Conservation (phyloP, 2,329 filamentous ascomycete species). For the Epichloe elymi region DNA sequence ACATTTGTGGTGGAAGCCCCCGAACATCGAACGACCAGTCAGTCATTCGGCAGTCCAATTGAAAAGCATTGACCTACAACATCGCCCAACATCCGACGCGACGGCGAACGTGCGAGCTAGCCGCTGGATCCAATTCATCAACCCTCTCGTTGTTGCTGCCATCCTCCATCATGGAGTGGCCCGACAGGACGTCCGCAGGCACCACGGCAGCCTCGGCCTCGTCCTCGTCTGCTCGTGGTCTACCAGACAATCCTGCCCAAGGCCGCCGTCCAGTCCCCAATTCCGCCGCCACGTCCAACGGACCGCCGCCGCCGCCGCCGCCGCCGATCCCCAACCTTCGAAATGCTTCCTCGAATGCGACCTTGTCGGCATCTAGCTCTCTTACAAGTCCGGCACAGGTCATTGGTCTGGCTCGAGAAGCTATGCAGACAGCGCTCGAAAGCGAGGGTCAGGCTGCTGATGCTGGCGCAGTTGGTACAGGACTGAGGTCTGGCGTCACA, state of each 20-base stretch:
- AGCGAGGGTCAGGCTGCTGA: constrained; percentile 53
- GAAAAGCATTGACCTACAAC: background rate
- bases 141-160: constrained; percentile 9
- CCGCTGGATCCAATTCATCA: background rate
- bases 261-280: constrained; percentile 26
- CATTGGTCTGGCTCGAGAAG: constrained; percentile 50
- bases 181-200: constrained; percentile 18
- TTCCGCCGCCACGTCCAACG: constrained; percentile 26
- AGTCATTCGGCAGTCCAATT: background rate
- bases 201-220: constrained; percentile 13
- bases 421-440: constrained; percentile 52
- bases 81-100: constrained; percentile 3
- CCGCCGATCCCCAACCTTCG: constrained; percentile 35
- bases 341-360: constrained; percentile 32
- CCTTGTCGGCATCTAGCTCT: constrained; percentile 35
- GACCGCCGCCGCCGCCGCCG: constrained; percentile 26
- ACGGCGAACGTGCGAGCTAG: constrained; percentile 2
- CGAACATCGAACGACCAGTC: constrained; percentile 7
- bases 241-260: constrained; percentile 28
- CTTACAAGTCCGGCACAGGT: constrained; percentile 47
- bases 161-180: constrained; percentile 20
- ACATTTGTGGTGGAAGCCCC: constrained; percentile 11
- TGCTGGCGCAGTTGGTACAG: constrained; percentile 43
- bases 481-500: constrained; percentile 57
- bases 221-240: constrained; percentile 18